Evolutionary conservation across 495 filamentous ascomycete species (phyloP), one percentile per base, ranked within the genome.

Genomic region (Cairneyella variabilis): DNA sequence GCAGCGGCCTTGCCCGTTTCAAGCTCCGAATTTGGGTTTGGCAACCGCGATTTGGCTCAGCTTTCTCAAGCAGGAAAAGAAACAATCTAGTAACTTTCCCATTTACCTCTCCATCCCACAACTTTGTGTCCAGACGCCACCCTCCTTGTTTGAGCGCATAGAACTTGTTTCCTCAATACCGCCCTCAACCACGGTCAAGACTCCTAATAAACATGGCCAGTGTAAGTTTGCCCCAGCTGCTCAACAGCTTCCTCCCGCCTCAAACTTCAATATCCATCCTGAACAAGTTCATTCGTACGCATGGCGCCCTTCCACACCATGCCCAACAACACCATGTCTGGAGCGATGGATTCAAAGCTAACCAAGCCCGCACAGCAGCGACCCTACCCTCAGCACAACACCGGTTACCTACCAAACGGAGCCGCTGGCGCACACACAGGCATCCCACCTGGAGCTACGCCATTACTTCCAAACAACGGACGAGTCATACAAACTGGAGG

Each of bases 401-500:
- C 53, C 22, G 59, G 48, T 23, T 82, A 76, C 53, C 65, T 82
- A 59, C 71, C 76, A 43, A 82, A 82, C 64, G 78, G 78, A 60
- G 74, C 71, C 38, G 56, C 69, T n/a, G 57, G 64, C 57, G 56
- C 59, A 41, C 74, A 77, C 48, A 60, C 69, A 21, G 66, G 63
- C 41, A 53, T 69, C 28, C 69, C 74, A 26, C 77, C 76, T 18
- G 77, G 77, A 56, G 78, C 77, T 48, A 70, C 71, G 5, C 78
- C 78, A 42, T 72, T 82, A 11, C 70, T 80, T 25, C 78, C 78
- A 17, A 79, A 80, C 65, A 76, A 79, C 58, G 78, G 78, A 32
- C 78, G 78, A 47, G 71, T 99, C 41, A 83, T 96, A 61, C 90
- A 97, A 70, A 86, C 82, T 42, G 91, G 89, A 25, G 84, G 85